Percentiles rank a stretch among this genome's conserved stretches.
Conservation (phyloP, 805 yeast genomes). For the Wickerhamomyces chaumierensis region DNA sequence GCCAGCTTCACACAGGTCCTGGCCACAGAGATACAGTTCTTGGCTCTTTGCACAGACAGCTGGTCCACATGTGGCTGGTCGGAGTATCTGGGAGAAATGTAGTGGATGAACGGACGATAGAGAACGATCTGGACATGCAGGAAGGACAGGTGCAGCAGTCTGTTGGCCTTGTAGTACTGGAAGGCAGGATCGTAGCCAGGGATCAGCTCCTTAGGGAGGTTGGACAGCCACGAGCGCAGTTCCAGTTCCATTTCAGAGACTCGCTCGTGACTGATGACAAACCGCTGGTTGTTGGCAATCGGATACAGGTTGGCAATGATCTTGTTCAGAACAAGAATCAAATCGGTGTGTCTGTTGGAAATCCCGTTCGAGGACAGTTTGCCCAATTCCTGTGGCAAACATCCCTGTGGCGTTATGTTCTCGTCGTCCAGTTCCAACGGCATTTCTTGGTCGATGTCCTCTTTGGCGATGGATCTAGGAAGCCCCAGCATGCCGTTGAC, state of each 20-base stretch:
- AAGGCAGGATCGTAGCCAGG: conserved; percentile 63
- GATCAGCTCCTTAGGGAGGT: conserved; percentile 57
- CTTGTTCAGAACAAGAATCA: conserved; percentile 58
- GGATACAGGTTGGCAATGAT: conserved; percentile 66
- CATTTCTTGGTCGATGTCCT: conserved; percentile 78
- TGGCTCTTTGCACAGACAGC: conserved; percentile 60
- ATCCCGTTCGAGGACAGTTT: conserved; percentile 62
- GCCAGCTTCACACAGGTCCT: conserved; percentile 73
- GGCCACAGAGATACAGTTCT: conserved; percentile 77
- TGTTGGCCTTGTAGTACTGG: conserved; percentile 57
- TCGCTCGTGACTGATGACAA: conserved; percentile 30
- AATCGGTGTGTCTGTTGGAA: conserved; percentile 75
- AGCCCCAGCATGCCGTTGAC: conserved; percentile 80
- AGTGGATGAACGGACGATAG: conserved; percentile 84
- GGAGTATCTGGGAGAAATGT: conserved; percentile 46
- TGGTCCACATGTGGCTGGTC: conserved; percentile 31
- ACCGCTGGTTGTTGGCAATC: neutral
- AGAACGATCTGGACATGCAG: conserved; percentile 70
- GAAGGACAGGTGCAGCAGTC: conserved; percentile 60
- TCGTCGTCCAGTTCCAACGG: conserved; percentile 84
- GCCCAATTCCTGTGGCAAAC: conserved; percentile 35
- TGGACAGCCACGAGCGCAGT: conserved; percentile 59
- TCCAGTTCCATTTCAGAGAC: conserved; percentile 60
- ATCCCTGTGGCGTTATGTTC: conserved; percentile 60
- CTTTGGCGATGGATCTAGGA: conserved; percentile 66